Percentiles rank a stretch among this genome's conserved stretches.
Conservation (phyloP, 75 land plant species). For the Cryptomeria japonica region DNA sequence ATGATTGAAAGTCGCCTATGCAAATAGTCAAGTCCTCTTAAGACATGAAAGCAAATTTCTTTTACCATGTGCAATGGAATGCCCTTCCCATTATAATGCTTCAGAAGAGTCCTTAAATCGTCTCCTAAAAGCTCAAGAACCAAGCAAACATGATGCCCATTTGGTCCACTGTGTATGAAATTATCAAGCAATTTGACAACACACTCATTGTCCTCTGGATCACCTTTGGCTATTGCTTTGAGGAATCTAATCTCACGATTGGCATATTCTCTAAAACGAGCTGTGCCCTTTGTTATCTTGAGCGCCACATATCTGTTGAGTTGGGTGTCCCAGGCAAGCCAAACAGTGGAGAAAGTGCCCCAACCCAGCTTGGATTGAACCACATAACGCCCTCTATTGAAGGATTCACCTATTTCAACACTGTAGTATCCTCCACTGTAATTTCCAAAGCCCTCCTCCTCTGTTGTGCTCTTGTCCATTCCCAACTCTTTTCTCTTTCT, state of each 20-base stretch:
- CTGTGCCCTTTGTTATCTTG: slow-evolving; percentile 86
- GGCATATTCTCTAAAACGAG: slow-evolving; percentile 75
- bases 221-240: slow-evolving; percentile 62
- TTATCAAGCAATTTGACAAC: slow-evolving; percentile 85
- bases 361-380: too few species aligned
- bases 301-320: slow-evolving; percentile 61
- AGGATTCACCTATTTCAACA: too few species aligned
- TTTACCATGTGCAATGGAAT: slow-evolving; percentile 75
- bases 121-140: slow-evolving; percentile 91
- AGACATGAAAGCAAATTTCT: slow-evolving; percentile 56
- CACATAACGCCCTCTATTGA: too few species aligned
- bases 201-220: slow-evolving; percentile 57
- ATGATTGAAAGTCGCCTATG: slow-evolving; percentile 82
- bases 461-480: too few species aligned
- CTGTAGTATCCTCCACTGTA: too few species aligned
- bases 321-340: too few species aligned
- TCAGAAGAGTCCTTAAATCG: slow-evolving; percentile 71
- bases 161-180: slow-evolving; percentile 78
- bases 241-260: slow-evolving; percentile 78
- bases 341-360: too few species aligned
- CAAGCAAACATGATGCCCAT: slow-evolving; percentile 91
- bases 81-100: slow-evolving; percentile 66
- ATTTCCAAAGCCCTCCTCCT: too few species aligned
- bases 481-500: too few species aligned
- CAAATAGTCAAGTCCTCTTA: slow-evolving; percentile 76